A percentile compares a stretch with the other conserved stretches of the same genome.
These are phyloP conservation scores for Coniochaeta ligniaria DNA, from an alignment of 2,329 filamentous ascomycete genomes.

Conservation along the genomic window DNA sequence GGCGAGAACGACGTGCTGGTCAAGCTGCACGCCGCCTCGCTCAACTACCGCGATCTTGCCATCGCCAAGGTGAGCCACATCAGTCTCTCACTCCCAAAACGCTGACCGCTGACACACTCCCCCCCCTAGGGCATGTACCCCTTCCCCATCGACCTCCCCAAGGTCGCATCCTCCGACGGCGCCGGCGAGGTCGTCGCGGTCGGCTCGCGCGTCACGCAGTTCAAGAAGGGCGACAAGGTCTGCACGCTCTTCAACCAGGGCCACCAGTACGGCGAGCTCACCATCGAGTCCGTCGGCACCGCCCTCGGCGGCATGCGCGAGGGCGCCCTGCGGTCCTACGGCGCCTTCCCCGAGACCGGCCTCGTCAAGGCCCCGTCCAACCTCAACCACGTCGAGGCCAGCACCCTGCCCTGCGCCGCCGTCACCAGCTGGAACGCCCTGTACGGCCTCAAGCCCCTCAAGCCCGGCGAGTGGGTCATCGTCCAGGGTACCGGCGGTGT, in stretches of 20 bases:
- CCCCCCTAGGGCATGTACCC: slow-evolving; percentile 35
- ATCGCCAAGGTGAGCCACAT: slow-evolving; percentile 28
- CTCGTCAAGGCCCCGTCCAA: slow-evolving; percentile 56
- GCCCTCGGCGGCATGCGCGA: slow-evolving; percentile 63
- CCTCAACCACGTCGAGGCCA: slow-evolving; percentile 44
- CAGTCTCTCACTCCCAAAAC: background rate
- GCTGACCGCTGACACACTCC: background rate
- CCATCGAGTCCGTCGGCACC: slow-evolving; percentile 24
- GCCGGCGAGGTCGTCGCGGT: slow-evolving; percentile 46
- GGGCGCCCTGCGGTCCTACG: slow-evolving; percentile 62
- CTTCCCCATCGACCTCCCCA: slow-evolving; percentile 30
- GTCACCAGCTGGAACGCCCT: slow-evolving; percentile 62
- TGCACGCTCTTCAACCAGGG: slow-evolving; percentile 55
- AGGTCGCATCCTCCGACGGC: slow-evolving; percentile 45
- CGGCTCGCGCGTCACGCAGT: slow-evolving; percentile 38
- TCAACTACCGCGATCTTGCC: slow-evolving; percentile 49
- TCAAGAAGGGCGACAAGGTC: slow-evolving; percentile 46
- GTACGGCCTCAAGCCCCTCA: slow-evolving; percentile 46
- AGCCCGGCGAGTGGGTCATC: slow-evolving; percentile 51
- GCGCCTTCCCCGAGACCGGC: slow-evolving; percentile 59
- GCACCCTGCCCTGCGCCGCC: slow-evolving; percentile 51
- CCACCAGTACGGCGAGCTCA: slow-evolving; percentile 33
- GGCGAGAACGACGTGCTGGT: slow-evolving; percentile 69
- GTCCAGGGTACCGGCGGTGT: slow-evolving; percentile 68
- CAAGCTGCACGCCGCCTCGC: slow-evolving; percentile 47